These are phyloP conservation scores for Aspergillus neotritici DNA, from an alignment of 2,329 filamentous ascomycete genomes.

Conservation along the genomic window DNA sequence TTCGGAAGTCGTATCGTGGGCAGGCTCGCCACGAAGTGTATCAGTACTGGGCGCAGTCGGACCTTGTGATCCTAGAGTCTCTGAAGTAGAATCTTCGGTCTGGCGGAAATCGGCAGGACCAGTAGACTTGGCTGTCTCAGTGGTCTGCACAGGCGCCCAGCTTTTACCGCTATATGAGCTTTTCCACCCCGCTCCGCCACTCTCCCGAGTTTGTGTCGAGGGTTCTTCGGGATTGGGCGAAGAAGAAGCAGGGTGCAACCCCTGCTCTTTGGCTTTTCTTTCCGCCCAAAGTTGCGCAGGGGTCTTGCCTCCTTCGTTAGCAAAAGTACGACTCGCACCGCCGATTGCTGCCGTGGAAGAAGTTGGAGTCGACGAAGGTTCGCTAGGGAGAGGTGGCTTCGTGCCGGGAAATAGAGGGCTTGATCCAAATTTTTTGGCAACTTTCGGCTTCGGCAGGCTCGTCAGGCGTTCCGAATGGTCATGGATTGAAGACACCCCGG, in stretches of 20 bases:
- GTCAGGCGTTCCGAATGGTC: conserved; percentile 71
- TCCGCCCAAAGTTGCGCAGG: conserved; percentile 96
- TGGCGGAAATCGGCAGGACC: conserved; percentile 53
- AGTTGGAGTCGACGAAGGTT: conserved; percentile 57
- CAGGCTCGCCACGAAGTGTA: too few relatives aligned
- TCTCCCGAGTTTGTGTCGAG: conserved; percentile 62
- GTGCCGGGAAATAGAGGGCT: conserved; percentile 74
- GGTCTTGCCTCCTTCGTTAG: conserved; percentile 90
- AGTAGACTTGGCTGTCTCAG: conserved; percentile 60
- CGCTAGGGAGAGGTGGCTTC: conserved; percentile 75
- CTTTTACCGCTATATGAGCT: conserved; percentile 85
- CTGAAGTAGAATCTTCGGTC: conserved; percentile 55
- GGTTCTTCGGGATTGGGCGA: conserved; percentile 41
- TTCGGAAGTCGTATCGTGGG: conserved; percentile 42
- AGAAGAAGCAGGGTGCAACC: conserved; percentile 44
- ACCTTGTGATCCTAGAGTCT: too few relatives aligned
- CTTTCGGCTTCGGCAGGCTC: conserved; percentile 86
- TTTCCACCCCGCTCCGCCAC: conserved; percentile 74
- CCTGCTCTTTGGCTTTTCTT: conserved; percentile 80
- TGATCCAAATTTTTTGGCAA: conserved; percentile 79
- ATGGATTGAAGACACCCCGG: conserved; percentile 74
- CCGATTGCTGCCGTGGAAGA: conserved; percentile 59
- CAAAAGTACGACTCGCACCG: conserved; percentile 84
- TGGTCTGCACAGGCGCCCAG: conserved; percentile 78
- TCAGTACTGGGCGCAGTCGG: too few relatives aligned